Percentiles rank a stretch among this genome's conserved stretches.
phyloP scores from a whole-genome alignment of 768 basidiomycete genomes.

The Galerina marginata region DNA sequence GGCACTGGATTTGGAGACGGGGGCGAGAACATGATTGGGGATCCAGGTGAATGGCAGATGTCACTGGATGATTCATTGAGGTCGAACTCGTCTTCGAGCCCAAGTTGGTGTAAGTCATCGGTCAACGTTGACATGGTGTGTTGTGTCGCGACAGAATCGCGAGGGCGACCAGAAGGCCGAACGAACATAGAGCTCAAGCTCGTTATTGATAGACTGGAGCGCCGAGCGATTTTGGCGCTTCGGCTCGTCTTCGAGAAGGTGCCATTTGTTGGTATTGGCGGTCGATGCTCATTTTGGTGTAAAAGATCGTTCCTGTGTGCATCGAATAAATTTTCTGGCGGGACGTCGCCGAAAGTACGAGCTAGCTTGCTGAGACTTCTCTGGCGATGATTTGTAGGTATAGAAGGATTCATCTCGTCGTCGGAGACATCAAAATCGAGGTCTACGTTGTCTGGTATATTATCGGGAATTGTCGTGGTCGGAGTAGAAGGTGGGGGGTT shows the following conservation, averaged over 20 bases:
- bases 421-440: conserved; percentile 14
- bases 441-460: neutral
- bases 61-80: conserved; percentile 13
- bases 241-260: conserved; percentile 7
- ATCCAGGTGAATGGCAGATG: conserved; percentile 23
- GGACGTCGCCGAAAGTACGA: conserved; percentile 32
- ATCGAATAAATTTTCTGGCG: conserved; percentile 9
- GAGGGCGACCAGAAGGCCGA: conserved; percentile 9
- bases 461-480: neutral
- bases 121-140: conserved; percentile 22
- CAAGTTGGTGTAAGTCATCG: conserved; percentile 30
- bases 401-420: neutral
- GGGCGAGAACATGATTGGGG: conserved; percentile 36
- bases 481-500: neutral
- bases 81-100: conserved; percentile 25
- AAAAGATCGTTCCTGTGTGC: neutral
- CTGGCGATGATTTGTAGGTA: conserved; percentile 14
- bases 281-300: neutral
- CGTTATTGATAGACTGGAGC: conserved; percentile 21
- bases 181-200: conserved; percentile 21
- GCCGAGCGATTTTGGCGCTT: conserved; percentile 12
- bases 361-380: conserved; percentile 31
- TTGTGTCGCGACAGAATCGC: conserved; percentile 17
- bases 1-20: conserved; percentile 26
- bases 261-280: neutral